Evolutionary conservation across 2,329 filamentous ascomycete species (phyloP), one percentile per base, ranked within the genome.

Genomic region (Fusarium paranaense): DNA sequence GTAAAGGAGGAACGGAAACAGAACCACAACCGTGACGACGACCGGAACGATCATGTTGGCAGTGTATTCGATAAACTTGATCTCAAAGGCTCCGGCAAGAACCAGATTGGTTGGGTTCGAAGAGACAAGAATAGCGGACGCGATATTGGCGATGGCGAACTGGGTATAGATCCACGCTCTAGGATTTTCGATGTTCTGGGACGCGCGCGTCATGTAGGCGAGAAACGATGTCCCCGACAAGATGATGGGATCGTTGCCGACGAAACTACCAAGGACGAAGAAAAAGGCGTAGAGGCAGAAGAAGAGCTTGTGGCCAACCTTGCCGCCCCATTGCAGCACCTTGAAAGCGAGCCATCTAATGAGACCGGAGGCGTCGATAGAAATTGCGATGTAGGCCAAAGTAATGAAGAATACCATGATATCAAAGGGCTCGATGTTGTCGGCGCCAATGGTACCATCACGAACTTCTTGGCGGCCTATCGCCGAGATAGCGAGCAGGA

Each of bases 31-130:
- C 0, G 93, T 94, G n/a, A 88, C 83, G 25, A 93, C 82, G 1
- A 93, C 91, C 0, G 93, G 93, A 0, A 94, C 91, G 20, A 94
- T 91, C 87, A 94, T 93, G 78, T 94, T 93, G n/a, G 91, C 92
- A 0, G 92, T 94, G 78, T 94, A 94, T 45, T 89, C 86, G 78
- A 94, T 89, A 80, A 94, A 94, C 60, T 88, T 92, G 83, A 94
- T 91, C 5, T 88, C 78, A 77, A 94, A 94, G 3, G 93, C 93
- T 5, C 92, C 92, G 0, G 92, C 92, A 0, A 94, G 86, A 0
- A 94, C 92, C 9, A 94, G 87, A 64, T 95, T 95, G 3, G 93
- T 94, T 0, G 93, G 93, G 69, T 95, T 95, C 0, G 92, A 94
- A 0, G 93, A 94, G 11, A 95, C 93, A 14, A 95, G 85, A 27